Base-by-base conservation (phyloP, 163 green algal species). In the Chlamydomonas reinhardtii region DNA sequence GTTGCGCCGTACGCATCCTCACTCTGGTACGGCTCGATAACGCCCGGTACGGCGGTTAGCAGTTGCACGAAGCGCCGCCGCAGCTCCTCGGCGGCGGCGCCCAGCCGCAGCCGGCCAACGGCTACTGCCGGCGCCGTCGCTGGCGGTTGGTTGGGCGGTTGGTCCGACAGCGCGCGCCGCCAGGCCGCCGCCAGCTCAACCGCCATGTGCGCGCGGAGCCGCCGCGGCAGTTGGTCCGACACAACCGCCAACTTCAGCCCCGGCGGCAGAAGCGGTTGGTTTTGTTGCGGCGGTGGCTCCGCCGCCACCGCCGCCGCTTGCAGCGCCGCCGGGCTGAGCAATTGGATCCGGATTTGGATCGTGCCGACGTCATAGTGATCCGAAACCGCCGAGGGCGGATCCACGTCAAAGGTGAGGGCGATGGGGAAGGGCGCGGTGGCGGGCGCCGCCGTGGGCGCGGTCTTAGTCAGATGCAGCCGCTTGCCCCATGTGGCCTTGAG, bases 11-110 rank as follows among this genome's bases (percentile, higher is more conserved):
- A 66, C 34, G 88, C 61, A 48, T 96, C 91, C 35, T 92, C 80
- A 0, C 54, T 83, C 61, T 95, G 83, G 64, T 96, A 96, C 15
- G 87, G 34, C 86, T 96, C 93, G 64, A 96, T 32, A 12, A 88
- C 43, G 34, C 94, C 43, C 11, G 93, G 93, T 32, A 92, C 29
- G 20, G 86, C 61, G 15, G 69, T 87, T 5, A 96, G 43, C 6
- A 96, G 88, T 15, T 61, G 5, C 2, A 81, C 61, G 73, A 93
- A 95, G 9, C 34, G 73, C 73, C 29, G 24, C 20, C 43, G 29
- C 48, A 89, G 64, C 19, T 75, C 37, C 31, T 32, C 32, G 5
- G 54, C 65, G 22, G 76, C n/a, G 12, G 54, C 29, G 15, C 75
- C 35, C 35, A 83, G 68, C 61, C 34, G 34, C 15, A 78, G 64